Conservation (phyloP, 2,329 filamentous ascomycete species). For the Penicillium sp. region DNA sequence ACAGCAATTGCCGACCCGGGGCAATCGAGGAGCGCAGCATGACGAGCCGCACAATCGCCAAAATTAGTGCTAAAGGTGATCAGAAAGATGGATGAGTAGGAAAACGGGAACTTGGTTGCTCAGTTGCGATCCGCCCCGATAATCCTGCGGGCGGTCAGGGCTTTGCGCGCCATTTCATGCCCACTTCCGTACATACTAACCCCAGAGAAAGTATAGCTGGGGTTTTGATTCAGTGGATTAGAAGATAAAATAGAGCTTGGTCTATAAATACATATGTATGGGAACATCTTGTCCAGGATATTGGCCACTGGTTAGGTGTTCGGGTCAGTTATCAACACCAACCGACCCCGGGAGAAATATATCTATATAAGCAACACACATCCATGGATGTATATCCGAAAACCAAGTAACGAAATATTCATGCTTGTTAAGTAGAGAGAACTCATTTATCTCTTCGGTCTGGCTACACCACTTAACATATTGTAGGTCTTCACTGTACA, state of each 20-base stretch:
- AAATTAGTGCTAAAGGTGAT: slow-evolving; percentile 22
- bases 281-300: neutral
- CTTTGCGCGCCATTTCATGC: slow-evolving; percentile 8
- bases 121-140: slow-evolving; percentile 40
- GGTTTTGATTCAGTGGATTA: neutral
- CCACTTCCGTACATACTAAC: neutral
- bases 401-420: neutral
- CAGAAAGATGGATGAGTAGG: slow-evolving; percentile 27
- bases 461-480: neutral
- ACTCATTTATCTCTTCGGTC: neutral
- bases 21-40: slow-evolving; percentile 57
- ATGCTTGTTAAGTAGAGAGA: neutral
- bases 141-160: slow-evolving; percentile 30
- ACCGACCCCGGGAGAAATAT: neutral
- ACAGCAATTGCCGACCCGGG: slow-evolving; percentile 44
- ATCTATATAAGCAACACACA: neutral
- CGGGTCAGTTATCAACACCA: neutral
- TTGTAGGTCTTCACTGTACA: neutral
- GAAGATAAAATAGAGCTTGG: neutral
- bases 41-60: slow-evolving; percentile 44
- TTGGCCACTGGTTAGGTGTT: neutral
- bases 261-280: neutral
- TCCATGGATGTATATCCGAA: neutral
- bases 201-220: slow-evolving; percentile 1
- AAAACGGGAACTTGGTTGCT: slow-evolving; percentile 32